Conservation (phyloP, 2,329 filamentous ascomycete species). For the Microdochium nivale region DNA sequence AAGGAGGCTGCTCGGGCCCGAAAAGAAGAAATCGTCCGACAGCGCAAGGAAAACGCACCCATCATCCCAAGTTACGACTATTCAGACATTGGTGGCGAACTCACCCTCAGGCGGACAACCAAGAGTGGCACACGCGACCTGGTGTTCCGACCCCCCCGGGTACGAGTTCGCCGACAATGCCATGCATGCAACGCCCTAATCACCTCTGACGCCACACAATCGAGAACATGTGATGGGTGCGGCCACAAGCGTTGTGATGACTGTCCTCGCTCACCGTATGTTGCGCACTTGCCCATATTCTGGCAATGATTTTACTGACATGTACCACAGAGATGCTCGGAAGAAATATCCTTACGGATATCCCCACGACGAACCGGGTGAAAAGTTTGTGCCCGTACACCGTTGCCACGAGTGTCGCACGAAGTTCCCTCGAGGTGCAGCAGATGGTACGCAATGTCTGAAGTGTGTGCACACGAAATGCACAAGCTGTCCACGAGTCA, state of each 20-base stretch:
- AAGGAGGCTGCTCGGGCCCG: constrained; percentile 42
- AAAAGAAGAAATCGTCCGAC: constrained; percentile 40
- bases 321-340: constrained; percentile 46
- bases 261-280: constrained; percentile 70
- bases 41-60: constrained; percentile 47
- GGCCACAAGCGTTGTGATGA: constrained; percentile 68
- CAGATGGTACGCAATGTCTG: constrained; percentile 45
- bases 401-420: constrained; percentile 56
- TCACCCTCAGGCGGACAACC: constrained; percentile 53
- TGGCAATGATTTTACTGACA: neutral
- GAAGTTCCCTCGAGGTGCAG: constrained; percentile 41
- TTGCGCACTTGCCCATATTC: neutral
- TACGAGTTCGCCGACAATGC: constrained; percentile 68
- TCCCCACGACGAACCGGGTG: constrained; percentile 54
- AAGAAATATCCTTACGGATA: constrained; percentile 63
- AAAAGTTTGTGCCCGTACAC: constrained; percentile 41
- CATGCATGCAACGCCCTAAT: constrained; percentile 66
- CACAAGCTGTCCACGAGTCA: constrained; percentile 46
- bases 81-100: constrained; percentile 28
- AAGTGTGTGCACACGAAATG: constrained; percentile 55
- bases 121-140: constrained; percentile 62
- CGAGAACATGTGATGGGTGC: constrained; percentile 54
- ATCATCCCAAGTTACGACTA: constrained; percentile 43
- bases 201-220: constrained; percentile 38
- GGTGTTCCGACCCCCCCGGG: constrained; percentile 61